Conservation (phyloP, 805 yeast species). For the Kazachstania bromeliacearum region DNA sequence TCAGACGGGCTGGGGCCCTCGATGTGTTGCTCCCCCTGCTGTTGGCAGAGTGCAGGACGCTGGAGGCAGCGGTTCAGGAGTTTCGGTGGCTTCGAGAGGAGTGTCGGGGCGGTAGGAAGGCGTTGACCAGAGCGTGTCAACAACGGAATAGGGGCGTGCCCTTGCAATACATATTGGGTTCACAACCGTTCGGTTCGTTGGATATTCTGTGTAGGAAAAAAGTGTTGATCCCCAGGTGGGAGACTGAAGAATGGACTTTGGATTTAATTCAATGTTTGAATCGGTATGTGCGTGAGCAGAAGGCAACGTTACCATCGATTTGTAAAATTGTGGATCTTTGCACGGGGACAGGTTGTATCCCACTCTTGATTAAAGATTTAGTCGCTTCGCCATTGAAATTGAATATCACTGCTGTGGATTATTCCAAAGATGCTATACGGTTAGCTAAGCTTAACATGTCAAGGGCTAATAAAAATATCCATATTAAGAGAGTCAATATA, state of each 20-base stretch:
- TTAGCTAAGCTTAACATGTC: constrained; percentile 18
- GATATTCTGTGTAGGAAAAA: constrained; percentile 49
- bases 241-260: constrained; percentile 84
- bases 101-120: background rate
- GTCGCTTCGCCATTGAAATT: background rate
- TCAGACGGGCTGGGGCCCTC: constrained; percentile 9
- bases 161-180: constrained; percentile 72
- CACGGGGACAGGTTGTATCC: constrained; percentile 85
- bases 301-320: too few species aligned
- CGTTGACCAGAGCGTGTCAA: constrained; percentile 36
- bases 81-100: background rate
- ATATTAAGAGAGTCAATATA: background rate
- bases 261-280: constrained; percentile 28
- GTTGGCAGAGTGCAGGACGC: constrained; percentile 22
- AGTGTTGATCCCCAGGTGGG: constrained; percentile 88
- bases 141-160: constrained; percentile 52
- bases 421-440: constrained; percentile 42
- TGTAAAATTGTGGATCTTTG: constrained; percentile 56
- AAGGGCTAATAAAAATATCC: background rate
- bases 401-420: constrained; percentile 43
- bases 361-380: constrained; percentile 28
- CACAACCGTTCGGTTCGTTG: constrained; percentile 77
- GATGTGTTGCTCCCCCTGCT: constrained; percentile 19
- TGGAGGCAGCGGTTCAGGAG: constrained; percentile 12
- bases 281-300: background rate